Evolutionary conservation across 2,329 filamentous ascomycete genomes (phyloP), one percentile per base, ranked within the genome.

Genomic region (Tolypocladium guangdongense): DNA sequence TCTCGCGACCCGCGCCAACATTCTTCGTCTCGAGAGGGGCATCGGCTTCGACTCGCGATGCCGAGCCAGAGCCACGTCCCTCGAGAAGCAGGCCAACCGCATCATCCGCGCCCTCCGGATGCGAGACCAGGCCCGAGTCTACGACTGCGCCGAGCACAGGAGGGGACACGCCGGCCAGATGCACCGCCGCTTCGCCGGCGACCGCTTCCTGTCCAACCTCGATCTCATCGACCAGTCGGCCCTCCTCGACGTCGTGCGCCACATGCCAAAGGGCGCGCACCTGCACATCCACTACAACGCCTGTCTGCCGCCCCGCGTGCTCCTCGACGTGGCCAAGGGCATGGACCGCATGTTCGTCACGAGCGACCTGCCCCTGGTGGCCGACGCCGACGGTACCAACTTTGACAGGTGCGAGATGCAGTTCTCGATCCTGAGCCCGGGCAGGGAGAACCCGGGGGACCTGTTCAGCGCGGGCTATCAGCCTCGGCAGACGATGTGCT

Each of bases 211-310:
- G 27, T 73, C 75, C 51, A 83, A 83, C 59, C 64, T 72, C 46
- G 66, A 75, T 52, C 65, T 80, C 41, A 80, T 86, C 59, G 66
- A 76, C 38, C 51, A 74, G 48, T 87, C 85, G 10, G 66, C 71
- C 45, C 62, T 90, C 16, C 81, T 83, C 59, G 59, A 72, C 32
- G 75, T 86, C 30, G 78, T 82, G 7, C 71, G 70, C 35, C 63
- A 66, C 54, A 78, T 87, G 73, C 87, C 87, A 43, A 90, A 90
- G 66, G 87, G 86, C 2, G 78, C 78, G 0, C 83, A 90, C 63
- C 72, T 90, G 27, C 87, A 90, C 65, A 78, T 89, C 27, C 87
- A 90, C 66, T 90, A 88, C 73, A 90, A 90, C 64, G 78, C 86
- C n/a, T 87, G 86, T 56, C 71, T 90, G 5, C 71, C 74, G 16